phyloP scores from a whole-genome alignment of 495 filamentous ascomycete genomes.

The Ramalina intermedia region DNA sequence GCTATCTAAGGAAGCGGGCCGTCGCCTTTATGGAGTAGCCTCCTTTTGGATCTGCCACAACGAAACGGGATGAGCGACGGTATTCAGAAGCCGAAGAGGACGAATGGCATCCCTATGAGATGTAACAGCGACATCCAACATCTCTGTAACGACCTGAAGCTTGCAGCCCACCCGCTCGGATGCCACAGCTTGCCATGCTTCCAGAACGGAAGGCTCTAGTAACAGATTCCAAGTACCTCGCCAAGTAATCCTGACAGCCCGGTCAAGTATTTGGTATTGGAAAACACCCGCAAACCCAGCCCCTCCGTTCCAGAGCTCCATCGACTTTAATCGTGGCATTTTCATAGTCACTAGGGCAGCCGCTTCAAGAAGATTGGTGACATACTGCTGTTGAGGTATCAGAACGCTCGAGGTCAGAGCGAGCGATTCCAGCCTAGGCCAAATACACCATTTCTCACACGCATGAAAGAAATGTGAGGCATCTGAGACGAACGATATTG shows the following conservation, averaged over 20 bases:
- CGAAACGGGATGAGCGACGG: slow-evolving; percentile 12
- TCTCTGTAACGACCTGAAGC: slow-evolving; percentile 13
- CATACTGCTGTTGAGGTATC: slow-evolving; percentile 9
- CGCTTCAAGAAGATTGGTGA: slow-evolving; percentile 12
- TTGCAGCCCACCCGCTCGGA: slow-evolving; percentile 14
- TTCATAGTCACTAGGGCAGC: slow-evolving; percentile 21
- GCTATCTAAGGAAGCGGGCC: slow-evolving; percentile 6
- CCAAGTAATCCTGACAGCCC: slow-evolving; percentile 20
- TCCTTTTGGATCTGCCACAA: slow-evolving; percentile 12
- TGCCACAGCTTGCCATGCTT: slow-evolving; percentile 25
- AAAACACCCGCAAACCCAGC: slow-evolving; percentile 23
- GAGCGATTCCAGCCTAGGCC: slow-evolving; percentile 18
- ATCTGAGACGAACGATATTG: slow-evolving; percentile 9
- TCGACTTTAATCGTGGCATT: slow-evolving; percentile 24
- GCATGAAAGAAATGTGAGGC: slow-evolving; percentile 12
- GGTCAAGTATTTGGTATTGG: slow-evolving; percentile 18
- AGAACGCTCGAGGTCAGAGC: slow-evolving; percentile 16
- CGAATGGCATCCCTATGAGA: slow-evolving; percentile 10
- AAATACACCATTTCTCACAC: slow-evolving; percentile 6
- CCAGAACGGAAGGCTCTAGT: slow-evolving; percentile 18
- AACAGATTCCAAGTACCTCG: slow-evolving; percentile 23
- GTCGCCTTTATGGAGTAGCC: slow-evolving; percentile 4
- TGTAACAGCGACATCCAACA: slow-evolving; percentile 10
- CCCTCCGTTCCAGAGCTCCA: slow-evolving; percentile 28
- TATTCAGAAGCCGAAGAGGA: slow-evolving; percentile 11